Evolutionary conservation across 2,329 filamentous ascomycete species (phyloP).

Genomic region (Metarhizium humberi): DNA sequence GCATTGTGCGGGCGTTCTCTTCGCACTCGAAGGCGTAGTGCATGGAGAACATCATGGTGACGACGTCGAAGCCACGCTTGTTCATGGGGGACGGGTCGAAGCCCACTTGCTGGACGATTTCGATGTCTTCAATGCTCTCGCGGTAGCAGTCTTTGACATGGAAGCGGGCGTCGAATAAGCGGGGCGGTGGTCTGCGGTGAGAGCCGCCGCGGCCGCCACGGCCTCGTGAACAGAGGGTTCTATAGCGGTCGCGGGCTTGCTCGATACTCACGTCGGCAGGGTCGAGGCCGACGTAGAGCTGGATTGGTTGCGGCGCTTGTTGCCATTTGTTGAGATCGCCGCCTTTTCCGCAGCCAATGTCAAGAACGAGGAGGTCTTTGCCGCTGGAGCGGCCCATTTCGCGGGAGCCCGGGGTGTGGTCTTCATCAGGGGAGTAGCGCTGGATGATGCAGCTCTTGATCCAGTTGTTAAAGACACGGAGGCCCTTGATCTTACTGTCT

Average conservation of each 20-base stretch:
- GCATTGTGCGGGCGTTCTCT: slow-evolving; percentile 81
- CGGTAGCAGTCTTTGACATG: slow-evolving; percentile 88
- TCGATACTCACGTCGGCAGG: slow-evolving; percentile 87
- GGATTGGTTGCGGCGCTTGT: slow-evolving; percentile 81
- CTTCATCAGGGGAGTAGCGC: slow-evolving; percentile 81
- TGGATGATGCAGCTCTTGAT: slow-evolving; percentile 96
- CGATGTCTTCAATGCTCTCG: slow-evolving; percentile 70
- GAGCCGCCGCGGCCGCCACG: slow-evolving; percentile 46
- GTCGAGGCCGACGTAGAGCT: slow-evolving; percentile 88
- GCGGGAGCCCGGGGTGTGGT: slow-evolving; percentile 53
- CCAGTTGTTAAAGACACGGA: slow-evolving; percentile 97
- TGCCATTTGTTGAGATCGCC: slow-evolving; percentile 96
- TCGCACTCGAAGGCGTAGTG: slow-evolving; percentile 97
- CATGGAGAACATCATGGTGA: slow-evolving; percentile 99
- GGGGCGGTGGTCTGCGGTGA: slow-evolving; percentile 37
- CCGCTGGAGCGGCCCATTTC: slow-evolving; percentile 40
- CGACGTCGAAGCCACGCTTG: slow-evolving; percentile 83
- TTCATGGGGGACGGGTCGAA: slow-evolving; percentile 70
- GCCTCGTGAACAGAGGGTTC: slow-evolving; percentile 55
- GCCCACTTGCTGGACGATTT: slow-evolving; percentile 76
- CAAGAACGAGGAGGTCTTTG: slow-evolving; percentile 69
- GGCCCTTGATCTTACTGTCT: slow-evolving; percentile 87
- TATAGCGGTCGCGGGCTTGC: slow-evolving; percentile 79
- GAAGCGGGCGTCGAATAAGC: slow-evolving; percentile 78
- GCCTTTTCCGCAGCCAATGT: slow-evolving; percentile 94